Evolutionary conservation across 129 eudicot species (phyloP).

Genomic region (carrot (Daucus carota)): DH1_v3.0 NC_030382.2:43473001-43473500

Average conservation of each 20-base stretch:
- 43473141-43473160: not conserved
- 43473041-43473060: conserved; percentile 38
- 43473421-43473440: conserved; percentile 26
- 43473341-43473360: too few relatives aligned
- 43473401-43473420: conserved; percentile 36
- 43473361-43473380: too few relatives aligned
- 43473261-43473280: too few relatives aligned
- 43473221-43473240: too few relatives aligned
- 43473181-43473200: too few relatives aligned
- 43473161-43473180: too few relatives aligned
- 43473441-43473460: conserved; percentile 17
- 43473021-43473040: conserved; percentile 29
- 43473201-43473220: too few relatives aligned
- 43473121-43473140: conserved; percentile 34
- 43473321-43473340: too few relatives aligned
- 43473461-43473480: conserved; percentile 46
- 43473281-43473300: too few relatives aligned
- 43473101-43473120: conserved; percentile 7
- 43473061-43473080: conserved; percentile 24
- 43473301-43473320: too few relatives aligned
- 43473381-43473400: too few relatives aligned
- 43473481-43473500: conserved; percentile 33
- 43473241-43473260: too few relatives aligned
- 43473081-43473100: conserved; percentile 8
- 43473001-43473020: conserved; percentile 13